Evolutionary conservation across 2,329 filamentous ascomycete genomes (phyloP), one percentile per base, ranked within the genome.

Genomic region (Hypoxylon sp.): DNA sequence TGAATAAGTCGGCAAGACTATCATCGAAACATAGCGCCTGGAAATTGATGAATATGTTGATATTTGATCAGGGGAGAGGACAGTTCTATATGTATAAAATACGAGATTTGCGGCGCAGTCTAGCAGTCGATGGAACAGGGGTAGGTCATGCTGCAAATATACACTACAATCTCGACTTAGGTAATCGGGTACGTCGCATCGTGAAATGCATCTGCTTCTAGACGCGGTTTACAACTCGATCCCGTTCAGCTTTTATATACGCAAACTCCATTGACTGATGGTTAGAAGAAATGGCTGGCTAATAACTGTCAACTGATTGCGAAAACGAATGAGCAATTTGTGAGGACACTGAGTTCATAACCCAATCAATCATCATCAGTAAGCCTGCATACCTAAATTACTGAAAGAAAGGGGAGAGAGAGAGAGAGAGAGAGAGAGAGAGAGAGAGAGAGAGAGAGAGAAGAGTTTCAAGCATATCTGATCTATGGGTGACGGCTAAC

Each of bases 51-150:
- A 35, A 42, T 4, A 31, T 13, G 6, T 53, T 42, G 48, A 54
- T 20, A 53, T 55, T 8, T 20, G 20, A 10, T 13, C 25, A 37
- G 37, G 50, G 35, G 11, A 61, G 40, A 54, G 49, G 40, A 33
- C 62, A 59, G 37, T 25, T 54, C 42, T 54, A 31, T 20, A 14
- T 50, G 17, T 44, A 40, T 25, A 8, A 42, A 40, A 27, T 46
- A 27, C 20, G 37, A 51, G 31, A 40, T 49, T 48, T 49, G 50
- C 30, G 59, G 50, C 58, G 37, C 58, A 48, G 50, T 17, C 37
- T 33, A 13, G 11, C 51, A 53, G 35, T 10, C 7, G 27, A 30
- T 17, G 13, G 20, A 22, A 42, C 57, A 60, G 59, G 50, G 37
- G 50, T 61, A 44, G 35, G 13, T 30, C 49, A 42, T 46, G 50